Evolutionary conservation across 768 basidiomycete species (phyloP), one percentile per base, ranked within the genome.

Genomic region (Termitomyces sp.): DNA sequence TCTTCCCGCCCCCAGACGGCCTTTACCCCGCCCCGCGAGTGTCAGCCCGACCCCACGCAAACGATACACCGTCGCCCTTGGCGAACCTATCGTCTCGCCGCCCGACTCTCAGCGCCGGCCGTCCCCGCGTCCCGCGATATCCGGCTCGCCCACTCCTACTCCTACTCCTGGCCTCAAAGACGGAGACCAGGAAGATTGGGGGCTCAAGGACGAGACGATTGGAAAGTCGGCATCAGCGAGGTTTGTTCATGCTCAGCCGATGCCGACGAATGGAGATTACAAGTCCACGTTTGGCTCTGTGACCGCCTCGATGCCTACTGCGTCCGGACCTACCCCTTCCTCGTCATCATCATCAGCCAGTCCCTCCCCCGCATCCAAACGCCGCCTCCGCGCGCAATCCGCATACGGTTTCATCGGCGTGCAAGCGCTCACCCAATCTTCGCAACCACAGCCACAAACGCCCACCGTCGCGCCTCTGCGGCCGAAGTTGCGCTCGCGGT

Each of bases 31-130:
- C 19, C 79, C 77, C 16, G 73, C 77, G 5, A 87, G 84, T 63
- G 78, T 85, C 53, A 84, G 84, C 56, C 84, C 86, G 1, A 90
- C 89, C 3, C 90, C 92, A 1, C 74, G 91, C 58, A 94, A 94
- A 65, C 79, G 92, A 38, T 93, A 94, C 66, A 93, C 92, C 0
- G 91, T 93, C 32, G 91, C 92, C 0, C 78, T 94, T 0, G 90
- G 90, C 10, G 87, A 82, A 2, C 86, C 89, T 0, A 84, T 90
- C 58, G 79, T 83, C 60, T 73, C 75, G 14, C 71, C 77, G 16
- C 67, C 72, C 7, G 59, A 60, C 56, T 56, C 31, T 32, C 59
- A 32, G 53, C 62, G 32, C 57, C 63, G 40, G 57, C 62, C 17
- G 37, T 65, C 48, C 54, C 65, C 53, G 59, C 63, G 62, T 54